A percentile compares a stretch with the other conserved stretches of the same genome.
Conservation (phyloP, 495 filamentous ascomycete genomes). For the Apodospora peruviana region DNA sequence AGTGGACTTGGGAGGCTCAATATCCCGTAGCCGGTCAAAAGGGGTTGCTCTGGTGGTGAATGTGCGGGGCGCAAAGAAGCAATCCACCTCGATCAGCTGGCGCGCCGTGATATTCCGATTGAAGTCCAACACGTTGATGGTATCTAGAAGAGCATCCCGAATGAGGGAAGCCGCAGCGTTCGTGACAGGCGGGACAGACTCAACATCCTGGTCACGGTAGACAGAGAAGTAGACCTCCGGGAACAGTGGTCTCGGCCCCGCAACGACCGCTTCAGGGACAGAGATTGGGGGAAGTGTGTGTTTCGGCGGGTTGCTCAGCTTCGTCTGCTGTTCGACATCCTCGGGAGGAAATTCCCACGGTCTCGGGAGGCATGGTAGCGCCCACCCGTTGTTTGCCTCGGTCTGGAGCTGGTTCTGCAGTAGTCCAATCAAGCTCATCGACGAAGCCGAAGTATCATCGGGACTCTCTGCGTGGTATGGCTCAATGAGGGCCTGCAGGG, state of each 20-base stretch:
- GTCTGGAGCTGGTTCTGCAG: constrained; percentile 78
- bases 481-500: constrained; percentile 76
- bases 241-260: constrained; percentile 71
- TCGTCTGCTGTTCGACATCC: constrained; percentile 46
- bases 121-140: constrained; percentile 88
- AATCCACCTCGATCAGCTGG: constrained; percentile 88
- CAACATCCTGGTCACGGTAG: constrained; percentile 80
- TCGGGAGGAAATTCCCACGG: constrained; percentile 62
- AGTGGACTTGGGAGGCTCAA: constrained; percentile 61
- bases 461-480: constrained; percentile 60
- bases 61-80: constrained; percentile 79
- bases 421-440: constrained; percentile 66
- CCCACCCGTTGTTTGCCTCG: constrained; percentile 67
- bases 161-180: constrained; percentile 75
- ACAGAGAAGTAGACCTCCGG: constrained; percentile 94
- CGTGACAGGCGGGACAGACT: constrained; percentile 77
- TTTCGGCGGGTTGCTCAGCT: constrained; percentile 56
- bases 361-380: constrained; percentile 73
- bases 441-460: constrained; percentile 30
- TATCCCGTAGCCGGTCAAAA: constrained; percentile 80
- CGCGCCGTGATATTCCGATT: constrained; percentile 84
- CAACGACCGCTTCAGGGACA: constrained; percentile 67
- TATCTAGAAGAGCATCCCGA: constrained; percentile 83
- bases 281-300: constrained; percentile 68
- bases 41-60: constrained; percentile 91